Evolutionary conservation across 176 grass and related monocot genomes (phyloP).

Genomic region (Rhynchospora tenuis): DNA sequence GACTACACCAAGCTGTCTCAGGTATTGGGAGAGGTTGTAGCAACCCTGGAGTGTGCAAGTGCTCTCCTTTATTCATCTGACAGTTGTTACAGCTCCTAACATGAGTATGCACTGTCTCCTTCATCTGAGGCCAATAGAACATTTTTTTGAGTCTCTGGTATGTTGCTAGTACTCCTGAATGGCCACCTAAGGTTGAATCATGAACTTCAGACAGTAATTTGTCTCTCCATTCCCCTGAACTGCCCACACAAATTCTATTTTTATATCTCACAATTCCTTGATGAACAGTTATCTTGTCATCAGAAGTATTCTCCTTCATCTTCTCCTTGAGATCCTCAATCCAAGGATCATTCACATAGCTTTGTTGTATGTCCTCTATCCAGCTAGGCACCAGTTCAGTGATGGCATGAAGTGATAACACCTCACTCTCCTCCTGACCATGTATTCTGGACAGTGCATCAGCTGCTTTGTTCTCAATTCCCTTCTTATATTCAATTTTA

Average conservation of each 20-base stretch:
- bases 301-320: background rate
- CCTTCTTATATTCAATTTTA: too few species aligned
- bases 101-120: background rate
- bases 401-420: background rate
- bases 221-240: background rate
- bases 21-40: background rate
- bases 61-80: background rate
- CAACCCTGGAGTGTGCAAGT: background rate
- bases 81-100: background rate
- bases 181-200: background rate
- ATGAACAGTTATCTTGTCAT: background rate
- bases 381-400: too few species aligned
- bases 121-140: background rate
- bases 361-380: too few species aligned
- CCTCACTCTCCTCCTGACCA: too few species aligned
- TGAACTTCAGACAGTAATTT: background rate
- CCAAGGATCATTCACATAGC: background rate
- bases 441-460: background rate
- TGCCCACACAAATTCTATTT: background rate
- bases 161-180: background rate
- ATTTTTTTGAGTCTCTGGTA: background rate
- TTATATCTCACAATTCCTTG: background rate
- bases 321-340: background rate
- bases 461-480: too few species aligned
- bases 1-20: background rate